Percentiles rank a stretch among this genome's conserved stretches.
Conservation (phyloP, 306 rosid genomes). For the Pachyrhizus erosus region DNA sequence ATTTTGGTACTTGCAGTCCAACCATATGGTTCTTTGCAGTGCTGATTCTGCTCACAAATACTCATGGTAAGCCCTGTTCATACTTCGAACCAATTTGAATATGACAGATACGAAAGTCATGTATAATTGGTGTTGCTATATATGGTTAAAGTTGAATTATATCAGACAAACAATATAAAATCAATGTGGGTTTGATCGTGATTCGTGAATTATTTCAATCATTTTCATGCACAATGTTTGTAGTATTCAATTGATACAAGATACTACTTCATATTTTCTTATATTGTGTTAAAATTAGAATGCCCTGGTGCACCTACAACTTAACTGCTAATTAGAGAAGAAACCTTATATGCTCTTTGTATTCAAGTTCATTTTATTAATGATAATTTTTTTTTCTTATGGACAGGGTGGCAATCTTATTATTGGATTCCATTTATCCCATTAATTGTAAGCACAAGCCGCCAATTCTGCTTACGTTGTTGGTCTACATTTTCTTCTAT, state of each 20-base stretch:
- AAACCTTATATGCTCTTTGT: not conserved
- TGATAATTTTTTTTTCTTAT: slow-evolving; percentile 17
- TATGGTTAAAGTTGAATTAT: not conserved
- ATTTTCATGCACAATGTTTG: not conserved
- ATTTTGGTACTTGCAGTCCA: slow-evolving; percentile 64
- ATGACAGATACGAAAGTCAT: not conserved
- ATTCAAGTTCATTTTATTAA: not conserved
- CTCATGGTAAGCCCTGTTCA: slow-evolving; percentile 51
- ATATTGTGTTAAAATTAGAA: not conserved
- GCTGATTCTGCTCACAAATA: slow-evolving; percentile 58
- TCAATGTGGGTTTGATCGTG: not conserved
- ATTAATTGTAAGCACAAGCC: slow-evolving; percentile 59
- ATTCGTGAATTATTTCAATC: not conserved
- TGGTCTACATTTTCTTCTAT: not conserved
- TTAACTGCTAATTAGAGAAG: not conserved
- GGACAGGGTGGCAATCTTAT: slow-evolving; percentile 72
- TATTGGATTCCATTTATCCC: slow-evolving; percentile 79
- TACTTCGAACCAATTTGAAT: not conserved
- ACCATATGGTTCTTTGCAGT: slow-evolving; percentile 72
- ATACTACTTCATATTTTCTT: not conserved
- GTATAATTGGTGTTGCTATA: not conserved
- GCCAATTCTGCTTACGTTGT: slow-evolving; percentile 13
- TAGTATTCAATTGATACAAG: not conserved
- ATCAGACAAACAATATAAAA: too few relatives aligned
- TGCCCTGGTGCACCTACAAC: not conserved